Base-by-base conservation (phyloP, 176 grass and related monocot species). In the Zea luxurians region DNA sequence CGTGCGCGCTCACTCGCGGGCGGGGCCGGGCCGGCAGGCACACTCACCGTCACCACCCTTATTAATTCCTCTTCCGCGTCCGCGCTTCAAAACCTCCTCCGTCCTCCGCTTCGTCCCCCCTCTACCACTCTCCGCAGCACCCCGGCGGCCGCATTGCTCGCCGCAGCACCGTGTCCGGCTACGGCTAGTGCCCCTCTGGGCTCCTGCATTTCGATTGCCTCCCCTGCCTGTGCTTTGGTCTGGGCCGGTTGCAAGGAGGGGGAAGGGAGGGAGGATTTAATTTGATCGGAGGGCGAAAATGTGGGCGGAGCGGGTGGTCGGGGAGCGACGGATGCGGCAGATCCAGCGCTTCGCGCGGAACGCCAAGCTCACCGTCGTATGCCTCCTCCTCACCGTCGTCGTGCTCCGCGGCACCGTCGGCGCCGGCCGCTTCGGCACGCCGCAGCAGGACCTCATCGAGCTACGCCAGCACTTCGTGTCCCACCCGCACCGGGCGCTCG, bases 321-420 rank as follows among this genome's bases (percentile, higher is more conserved):
- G 92, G 75, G 96, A 93, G 83, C 83, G 88, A 12, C 88, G 96
- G 61, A 83, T 91, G 86, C 85, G 96, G 66, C 81, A 93, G 86
- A 92, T 99, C 85, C 86, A 99, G 68, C 88, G 92, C 8, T 89
- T 83, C 66, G 77, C 85, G 1, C 85, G 88, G 18, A 95, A 93
- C 68, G 83, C 88, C 4, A 95, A 90, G 85, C 83, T 99, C 71
- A 99, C 90, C 20, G 78, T 83, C 10, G 66, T 99, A 62, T 99
- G 96, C 79, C 92, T 99, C 63, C 58, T 93, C 49, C 86, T 99
- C 83, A 99, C 96, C 75, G 69, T 99, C 67, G 81, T 99, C 58
- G 96, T 99, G 38, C 90, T 99, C 37, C 90, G 96, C 16, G 96
- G 96, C 45, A 99, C 96, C 70, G 75, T 99, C 90, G 96, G 96